Percentiles rank a stretch among this genome's conserved stretches.
Conservation (phyloP, 805 yeast genomes). For the Yamadazyma insecticola region DNA sequence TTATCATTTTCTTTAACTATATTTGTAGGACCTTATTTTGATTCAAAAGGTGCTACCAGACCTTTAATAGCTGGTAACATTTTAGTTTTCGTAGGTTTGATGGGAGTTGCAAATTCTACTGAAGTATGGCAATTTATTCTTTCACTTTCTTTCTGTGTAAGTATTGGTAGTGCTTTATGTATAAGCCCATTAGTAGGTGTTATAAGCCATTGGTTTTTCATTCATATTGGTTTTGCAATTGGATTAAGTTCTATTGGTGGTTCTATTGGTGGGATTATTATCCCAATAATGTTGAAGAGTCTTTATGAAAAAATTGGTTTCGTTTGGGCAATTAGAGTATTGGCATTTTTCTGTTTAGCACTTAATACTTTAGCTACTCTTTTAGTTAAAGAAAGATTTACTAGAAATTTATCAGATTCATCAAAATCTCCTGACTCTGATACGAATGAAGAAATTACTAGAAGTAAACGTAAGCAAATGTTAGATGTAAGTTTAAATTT, state of each 20-base stretch:
- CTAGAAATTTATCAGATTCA: conserved; percentile 10
- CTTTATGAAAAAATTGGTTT: conserved; percentile 49
- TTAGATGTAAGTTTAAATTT: conserved; percentile 11
- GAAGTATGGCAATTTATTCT: conserved; percentile 57
- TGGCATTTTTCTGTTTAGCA: conserved; percentile 32
- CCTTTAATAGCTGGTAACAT: conserved; percentile 43
- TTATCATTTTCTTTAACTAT: conserved; percentile 23
- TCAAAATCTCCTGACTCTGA: too few relatives aligned
- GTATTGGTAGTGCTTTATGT: conserved; percentile 56
- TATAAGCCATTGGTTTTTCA: conserved; percentile 62
- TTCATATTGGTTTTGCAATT: conserved; percentile 44
- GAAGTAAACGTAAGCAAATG: conserved; percentile 5
- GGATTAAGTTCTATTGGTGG: conserved; percentile 67
- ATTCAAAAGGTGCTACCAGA: conserved; percentile 51
- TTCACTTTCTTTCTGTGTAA: conserved; percentile 41
- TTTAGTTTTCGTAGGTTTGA: conserved; percentile 42
- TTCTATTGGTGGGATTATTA: conserved; percentile 59
- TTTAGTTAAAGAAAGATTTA: conserved; percentile 24
- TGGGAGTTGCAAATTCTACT: conserved; percentile 52
- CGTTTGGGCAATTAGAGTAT: conserved; percentile 53
- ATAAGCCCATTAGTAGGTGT: conserved; percentile 60
- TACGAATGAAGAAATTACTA: neutral
- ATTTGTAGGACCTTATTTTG: conserved; percentile 58
- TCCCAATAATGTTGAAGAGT: conserved; percentile 49
- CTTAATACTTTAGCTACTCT: conserved; percentile 20